A percentile compares a stretch with the other conserved stretches of the same genome.
These are phyloP conservation scores for Moringa oleifera DNA, from an alignment of 345 rosid genomes.

Conservation along the genomic window DNA sequence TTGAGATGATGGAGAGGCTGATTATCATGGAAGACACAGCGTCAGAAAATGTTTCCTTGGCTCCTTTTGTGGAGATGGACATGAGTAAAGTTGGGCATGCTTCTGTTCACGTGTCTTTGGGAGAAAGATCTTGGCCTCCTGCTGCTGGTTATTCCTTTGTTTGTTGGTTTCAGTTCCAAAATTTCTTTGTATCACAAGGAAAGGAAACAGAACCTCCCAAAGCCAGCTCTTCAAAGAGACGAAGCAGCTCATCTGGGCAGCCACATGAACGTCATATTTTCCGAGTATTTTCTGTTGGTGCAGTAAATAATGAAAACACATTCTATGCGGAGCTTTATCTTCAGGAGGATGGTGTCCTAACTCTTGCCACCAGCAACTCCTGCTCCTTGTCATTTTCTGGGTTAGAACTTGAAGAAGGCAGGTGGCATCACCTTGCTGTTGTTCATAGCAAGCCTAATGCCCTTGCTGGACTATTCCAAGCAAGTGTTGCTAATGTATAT, in stretches of 20 bases:
- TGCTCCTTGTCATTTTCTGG: conserved; percentile 86
- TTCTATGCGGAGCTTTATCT: conserved; percentile 90
- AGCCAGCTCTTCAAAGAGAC: conserved; percentile 52
- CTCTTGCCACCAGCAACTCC: conserved; percentile 96
- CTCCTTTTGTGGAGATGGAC: conserved; percentile 95
- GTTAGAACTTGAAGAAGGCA: conserved; percentile 86
- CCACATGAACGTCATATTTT: conserved; percentile 58
- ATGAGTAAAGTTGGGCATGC: conserved; percentile 96
- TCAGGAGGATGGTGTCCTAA: conserved; percentile 87
- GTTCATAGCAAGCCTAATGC: conserved; percentile 99
- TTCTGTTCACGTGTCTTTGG: conserved; percentile 92
- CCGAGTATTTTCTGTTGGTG: conserved; percentile 92
- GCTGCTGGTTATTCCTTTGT: conserved; percentile 99
- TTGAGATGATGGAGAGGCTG: conserved; percentile 92
- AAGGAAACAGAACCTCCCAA: conserved; percentile 59
- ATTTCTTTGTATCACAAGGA: conserved; percentile 57
- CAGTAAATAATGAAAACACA: conserved; percentile 62
- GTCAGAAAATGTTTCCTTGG: conserved; percentile 77
- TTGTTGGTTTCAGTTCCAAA: conserved; percentile 95
- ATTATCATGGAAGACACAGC: conserved; percentile 82
- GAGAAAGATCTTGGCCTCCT: conserved; percentile 99
- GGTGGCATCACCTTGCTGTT: conserved; percentile 99
- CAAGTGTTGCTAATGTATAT: conserved; percentile 95
- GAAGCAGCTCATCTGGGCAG: conserved; percentile 40
- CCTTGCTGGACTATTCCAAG: conserved; percentile 98